phyloP scores from a whole-genome alignment of 305 asterid species.

The Fraxinus nigra region DNA sequence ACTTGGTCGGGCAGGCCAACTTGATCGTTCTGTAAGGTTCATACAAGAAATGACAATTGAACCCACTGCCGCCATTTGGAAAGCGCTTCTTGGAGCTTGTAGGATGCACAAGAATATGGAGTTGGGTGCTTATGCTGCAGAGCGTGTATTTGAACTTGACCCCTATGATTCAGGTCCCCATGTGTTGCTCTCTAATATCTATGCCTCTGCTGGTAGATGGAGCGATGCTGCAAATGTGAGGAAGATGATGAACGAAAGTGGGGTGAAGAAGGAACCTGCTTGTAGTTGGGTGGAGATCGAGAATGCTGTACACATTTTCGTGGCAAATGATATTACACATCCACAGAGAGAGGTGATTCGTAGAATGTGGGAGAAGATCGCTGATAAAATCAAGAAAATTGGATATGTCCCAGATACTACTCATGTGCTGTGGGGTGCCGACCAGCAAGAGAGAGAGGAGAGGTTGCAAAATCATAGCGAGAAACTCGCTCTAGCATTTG shows the following conservation, averaged over 20 bases:
- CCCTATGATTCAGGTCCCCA: constrained; percentile 85
- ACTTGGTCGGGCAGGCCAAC: constrained; percentile 77
- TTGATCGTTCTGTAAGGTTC: constrained; percentile 56
- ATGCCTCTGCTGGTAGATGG: constrained; percentile 72
- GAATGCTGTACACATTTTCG: constrained; percentile 65
- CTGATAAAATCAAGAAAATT: constrained; percentile 48
- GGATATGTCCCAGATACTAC: constrained; percentile 84
- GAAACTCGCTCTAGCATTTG: constrained; percentile 85
- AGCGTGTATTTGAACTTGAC: constrained; percentile 74
- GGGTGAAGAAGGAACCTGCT: constrained; percentile 88
- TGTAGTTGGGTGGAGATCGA: constrained; percentile 93
- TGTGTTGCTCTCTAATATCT: constrained; percentile 66
- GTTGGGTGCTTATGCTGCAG: constrained; percentile 76
- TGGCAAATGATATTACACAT: constrained; percentile 69
- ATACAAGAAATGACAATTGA: constrained; percentile 54
- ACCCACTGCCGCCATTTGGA: constrained; percentile 77
- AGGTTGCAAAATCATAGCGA: constrained; percentile 74
- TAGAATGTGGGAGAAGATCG: constrained; percentile 57
- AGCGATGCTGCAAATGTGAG: constrained; percentile 78
- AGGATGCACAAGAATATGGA: constrained; percentile 73
- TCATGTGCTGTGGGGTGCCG: constrained; percentile 67
- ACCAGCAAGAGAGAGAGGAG: constrained; percentile 65
- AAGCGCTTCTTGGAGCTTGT: constrained; percentile 88
- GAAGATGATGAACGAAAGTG: constrained; percentile 64
- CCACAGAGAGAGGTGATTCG: constrained; percentile 61